A percentile compares a stretch with the other conserved stretches of the same genome.
phyloP scores from a whole-genome alignment of 805 yeast genomes.

The Dipodascus geniculatus region DNA sequence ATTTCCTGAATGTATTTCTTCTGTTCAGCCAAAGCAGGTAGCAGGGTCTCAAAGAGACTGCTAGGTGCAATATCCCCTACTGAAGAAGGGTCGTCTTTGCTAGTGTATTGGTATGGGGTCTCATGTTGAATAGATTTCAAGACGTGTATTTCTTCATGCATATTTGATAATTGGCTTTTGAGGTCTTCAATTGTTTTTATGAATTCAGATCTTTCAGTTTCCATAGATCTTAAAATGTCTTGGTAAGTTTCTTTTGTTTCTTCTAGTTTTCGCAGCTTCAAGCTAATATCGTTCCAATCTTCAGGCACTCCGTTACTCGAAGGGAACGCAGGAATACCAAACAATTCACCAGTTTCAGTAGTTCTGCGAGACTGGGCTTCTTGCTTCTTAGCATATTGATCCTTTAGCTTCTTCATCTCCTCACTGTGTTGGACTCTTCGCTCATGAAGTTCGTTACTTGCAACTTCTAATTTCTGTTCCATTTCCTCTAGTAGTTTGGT shows the following conservation, averaged over 20 bases:
- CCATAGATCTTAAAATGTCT: not conserved
- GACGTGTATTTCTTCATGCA: not conserved
- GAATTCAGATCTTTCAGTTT: not conserved
- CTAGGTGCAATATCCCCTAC: not conserved
- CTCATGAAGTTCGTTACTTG: not conserved
- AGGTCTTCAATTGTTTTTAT: not conserved
- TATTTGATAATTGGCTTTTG: not conserved
- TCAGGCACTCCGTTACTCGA: not conserved
- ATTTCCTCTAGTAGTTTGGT: not conserved
- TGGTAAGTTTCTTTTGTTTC: not conserved
- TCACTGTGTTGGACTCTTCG: not conserved
- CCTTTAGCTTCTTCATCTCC: not conserved
- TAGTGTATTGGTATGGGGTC: not conserved
- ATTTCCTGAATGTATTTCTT: not conserved
- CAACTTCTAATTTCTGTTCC: not conserved
- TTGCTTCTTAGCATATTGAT: not conserved
- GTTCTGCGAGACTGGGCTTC: not conserved
- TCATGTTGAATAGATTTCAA: not conserved
- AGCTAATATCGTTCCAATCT: not conserved
- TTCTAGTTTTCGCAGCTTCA: not conserved
- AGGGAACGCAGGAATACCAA: not conserved
- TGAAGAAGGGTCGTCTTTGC: not conserved
- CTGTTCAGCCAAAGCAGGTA: not conserved
- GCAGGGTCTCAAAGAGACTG: not conserved
- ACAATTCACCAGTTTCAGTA: not conserved